phyloP scores from a whole-genome alignment of 257 asterid genomes.

The Solanum pennellii region DNA sequence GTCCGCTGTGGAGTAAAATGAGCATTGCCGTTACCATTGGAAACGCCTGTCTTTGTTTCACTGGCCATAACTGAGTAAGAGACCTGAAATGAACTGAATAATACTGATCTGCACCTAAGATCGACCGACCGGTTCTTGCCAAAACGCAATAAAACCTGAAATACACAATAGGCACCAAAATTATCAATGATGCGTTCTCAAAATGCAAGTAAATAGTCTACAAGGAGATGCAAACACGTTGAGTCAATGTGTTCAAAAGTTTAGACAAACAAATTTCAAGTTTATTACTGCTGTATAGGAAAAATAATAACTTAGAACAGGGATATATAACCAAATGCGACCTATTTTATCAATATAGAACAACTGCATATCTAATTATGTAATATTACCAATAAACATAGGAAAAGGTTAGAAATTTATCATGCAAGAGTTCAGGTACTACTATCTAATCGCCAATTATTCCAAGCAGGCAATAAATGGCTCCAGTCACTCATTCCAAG shows the following conservation, averaged over 20 bases:
- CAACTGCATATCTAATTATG: background rate
- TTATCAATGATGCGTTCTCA: constrained; percentile 14
- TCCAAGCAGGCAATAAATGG: background rate
- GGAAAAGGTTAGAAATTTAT: background rate
- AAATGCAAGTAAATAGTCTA: background rate
- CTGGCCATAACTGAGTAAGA: constrained; percentile 42
- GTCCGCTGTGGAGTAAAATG: constrained; percentile 33
- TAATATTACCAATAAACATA: background rate
- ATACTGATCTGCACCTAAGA: background rate
- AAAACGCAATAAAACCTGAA: constrained; percentile 10
- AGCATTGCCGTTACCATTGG: constrained; percentile 18
- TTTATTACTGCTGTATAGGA: background rate
- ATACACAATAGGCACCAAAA: constrained; percentile 5
- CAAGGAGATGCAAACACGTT: background rate
- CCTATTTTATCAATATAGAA: background rate
- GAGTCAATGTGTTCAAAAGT: background rate
- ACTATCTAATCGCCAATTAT: background rate
- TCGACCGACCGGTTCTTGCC: constrained; percentile 7
- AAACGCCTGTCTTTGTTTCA: constrained; percentile 18
- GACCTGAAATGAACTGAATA: background rate
- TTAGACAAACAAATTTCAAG: background rate
- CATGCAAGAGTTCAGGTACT: background rate
- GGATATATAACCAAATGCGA: background rate
- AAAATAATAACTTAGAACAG: background rate
- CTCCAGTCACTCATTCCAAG: background rate